Base-by-base conservation (phyloP, 129 eudicot genomes). In the Flaveria sonorensis region DNA sequence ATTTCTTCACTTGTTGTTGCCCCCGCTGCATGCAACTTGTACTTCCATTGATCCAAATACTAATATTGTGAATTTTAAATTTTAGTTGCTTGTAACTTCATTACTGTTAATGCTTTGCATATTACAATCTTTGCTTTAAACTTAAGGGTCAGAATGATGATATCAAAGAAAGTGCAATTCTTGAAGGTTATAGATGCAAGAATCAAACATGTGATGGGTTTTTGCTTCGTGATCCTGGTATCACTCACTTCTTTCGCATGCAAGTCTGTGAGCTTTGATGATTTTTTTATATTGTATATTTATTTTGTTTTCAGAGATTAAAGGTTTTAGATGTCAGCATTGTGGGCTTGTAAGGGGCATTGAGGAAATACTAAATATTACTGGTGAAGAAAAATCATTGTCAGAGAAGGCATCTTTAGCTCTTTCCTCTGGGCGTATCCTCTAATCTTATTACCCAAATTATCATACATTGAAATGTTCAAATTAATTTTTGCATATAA, bases 111-210 rank as follows among this genome's bases (percentile, higher is more conserved):
- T 56, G 59, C 20, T 40, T 70, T 81, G 67, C 71, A 11, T 23
- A 21, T 63, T 30, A 63, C 62, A 60, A 32, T 78, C 51, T 26
- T 77, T 48, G 42, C 74, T 66, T 32, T 52, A 20, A 69, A 32
- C 69, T 81, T 46, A 78, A 95, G 97, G 97, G 97, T 57, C 86
- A 92, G 76, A 6, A 32, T 74, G 96, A 88, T 59, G 99, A 95
- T 83, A 88, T 95, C 59, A 68, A 77, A 86, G 97, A 95, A 87
- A 95, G 99, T 85, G 93, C 99, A 68, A 57, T 88, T 77, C 82
- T 91, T 68, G 99, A 95, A 84, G 97, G 99, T 65, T 95, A 95
- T 79, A 80, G 91, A 74, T 95, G 99, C 87, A 83, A 83, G 79
- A 86, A 86, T 66, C 68, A 68, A 53, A 72, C 48, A 42, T 95